Evolutionary conservation across 2,329 filamentous ascomycete species (phyloP).

Genomic region (Aspergillus quadricinctus): DNA sequence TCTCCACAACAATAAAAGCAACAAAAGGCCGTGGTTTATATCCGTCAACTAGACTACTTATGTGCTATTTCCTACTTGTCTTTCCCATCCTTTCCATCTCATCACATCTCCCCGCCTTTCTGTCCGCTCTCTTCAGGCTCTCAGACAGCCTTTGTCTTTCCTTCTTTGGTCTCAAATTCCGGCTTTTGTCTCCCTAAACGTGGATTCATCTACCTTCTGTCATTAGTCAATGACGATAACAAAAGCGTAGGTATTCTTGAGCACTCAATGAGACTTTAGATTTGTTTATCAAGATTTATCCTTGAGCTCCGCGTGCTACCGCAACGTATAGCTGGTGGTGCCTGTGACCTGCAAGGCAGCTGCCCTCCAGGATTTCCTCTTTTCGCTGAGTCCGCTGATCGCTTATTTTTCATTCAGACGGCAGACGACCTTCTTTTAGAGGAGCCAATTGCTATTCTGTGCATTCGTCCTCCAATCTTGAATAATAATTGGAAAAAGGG

Average conservation of each 20-base stretch:
- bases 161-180: neutral
- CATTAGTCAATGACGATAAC: neutral
- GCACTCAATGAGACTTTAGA: neutral
- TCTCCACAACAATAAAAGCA: neutral
- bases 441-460: conserved; percentile 6
- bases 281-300: neutral
- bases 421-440: neutral
- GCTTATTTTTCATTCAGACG: conserved; percentile 4
- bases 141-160: neutral
- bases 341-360: conserved; percentile 33
- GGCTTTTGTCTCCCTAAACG: neutral
- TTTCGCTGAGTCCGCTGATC: conserved; percentile 25
- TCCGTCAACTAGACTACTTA: neutral
- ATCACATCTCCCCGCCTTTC: neutral
- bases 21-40: neutral
- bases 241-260: neutral
- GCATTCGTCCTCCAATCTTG: neutral
- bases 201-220: neutral
- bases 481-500: conserved; percentile 6
- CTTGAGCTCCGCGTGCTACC: neutral
- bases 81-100: neutral
- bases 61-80: too few relatives aligned
- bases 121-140: neutral
- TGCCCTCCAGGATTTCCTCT: conserved; percentile 23
- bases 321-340: conserved; percentile 19